These are phyloP conservation scores for Geranium incanum DNA, from an alignment of 441 rosid species.

Conservation along the genomic window DNA sequence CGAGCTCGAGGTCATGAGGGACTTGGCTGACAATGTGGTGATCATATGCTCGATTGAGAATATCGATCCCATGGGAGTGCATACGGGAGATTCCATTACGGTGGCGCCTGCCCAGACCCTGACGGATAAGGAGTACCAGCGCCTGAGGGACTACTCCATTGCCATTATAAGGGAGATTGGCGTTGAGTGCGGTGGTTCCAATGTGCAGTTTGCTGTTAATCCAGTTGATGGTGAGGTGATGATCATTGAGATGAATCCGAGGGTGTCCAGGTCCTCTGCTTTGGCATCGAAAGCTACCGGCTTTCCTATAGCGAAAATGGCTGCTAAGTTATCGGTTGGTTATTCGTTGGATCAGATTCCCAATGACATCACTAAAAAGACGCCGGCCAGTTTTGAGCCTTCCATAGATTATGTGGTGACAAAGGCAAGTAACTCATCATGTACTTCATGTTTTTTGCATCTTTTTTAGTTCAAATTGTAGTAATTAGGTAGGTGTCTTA, in stretches of 20 bases:
- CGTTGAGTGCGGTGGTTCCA: conserved; percentile 95
- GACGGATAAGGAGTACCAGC: conserved; percentile 5
- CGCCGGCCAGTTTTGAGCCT: conserved; percentile 96
- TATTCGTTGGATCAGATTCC: conserved; percentile 93
- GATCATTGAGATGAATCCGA: conserved; percentile 95
- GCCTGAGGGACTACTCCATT: conserved; percentile 57
- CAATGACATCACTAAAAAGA: conserved; percentile 89
- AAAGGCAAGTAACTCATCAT: conserved; percentile 42
- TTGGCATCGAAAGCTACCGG: conserved; percentile 52
- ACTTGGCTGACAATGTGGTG: neutral
- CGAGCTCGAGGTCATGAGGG: conserved; percentile 2
- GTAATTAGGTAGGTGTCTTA: neutral
- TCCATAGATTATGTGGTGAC: conserved; percentile 96
- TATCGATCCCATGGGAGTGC: conserved; percentile 4
- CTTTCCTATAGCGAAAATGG: conserved; percentile 97
- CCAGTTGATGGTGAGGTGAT: conserved; percentile 95
- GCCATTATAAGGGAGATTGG: conserved; percentile 93
- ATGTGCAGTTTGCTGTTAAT: conserved; percentile 90
- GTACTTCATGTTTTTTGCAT: neutral
- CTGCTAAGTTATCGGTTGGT: conserved; percentile 89
- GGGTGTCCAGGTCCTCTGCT: conserved; percentile 4
- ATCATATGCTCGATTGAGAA: neutral
- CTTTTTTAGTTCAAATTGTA: neutral
- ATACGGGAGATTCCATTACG: neutral
- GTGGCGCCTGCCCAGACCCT: neutral